Evolutionary conservation across 768 basidiomycete species (phyloP).

Genomic region (Chalciporus sphaerocephalus): DNA sequence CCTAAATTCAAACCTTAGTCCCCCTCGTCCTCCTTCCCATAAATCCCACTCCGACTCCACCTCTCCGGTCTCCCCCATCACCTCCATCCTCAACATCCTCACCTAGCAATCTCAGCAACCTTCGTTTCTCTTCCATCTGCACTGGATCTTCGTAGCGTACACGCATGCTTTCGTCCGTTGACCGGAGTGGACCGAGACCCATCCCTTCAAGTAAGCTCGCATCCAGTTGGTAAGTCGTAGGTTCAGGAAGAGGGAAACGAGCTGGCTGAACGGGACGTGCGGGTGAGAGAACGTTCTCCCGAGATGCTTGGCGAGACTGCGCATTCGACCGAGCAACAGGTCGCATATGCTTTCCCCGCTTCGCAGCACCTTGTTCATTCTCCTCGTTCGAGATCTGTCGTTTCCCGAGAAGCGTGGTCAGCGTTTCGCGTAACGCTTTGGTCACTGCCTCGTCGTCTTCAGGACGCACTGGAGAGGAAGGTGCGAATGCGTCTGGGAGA

Average conservation of each 20-base stretch:
- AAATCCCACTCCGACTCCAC: neutral
- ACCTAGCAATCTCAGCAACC: constrained; percentile 52
- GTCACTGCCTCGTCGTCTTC: constrained; percentile 44
- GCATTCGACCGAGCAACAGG: constrained; percentile 36
- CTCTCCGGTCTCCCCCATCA: constrained; percentile 23
- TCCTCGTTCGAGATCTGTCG: constrained; percentile 46
- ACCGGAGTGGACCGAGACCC: constrained; percentile 12
- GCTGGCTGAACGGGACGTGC: constrained; percentile 4
- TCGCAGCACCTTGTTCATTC: constrained; percentile 17
- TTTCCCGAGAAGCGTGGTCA: constrained; percentile 68
- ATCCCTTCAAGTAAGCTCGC: constrained; percentile 26
- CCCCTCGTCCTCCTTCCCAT: neutral
- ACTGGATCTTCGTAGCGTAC: constrained; percentile 69
- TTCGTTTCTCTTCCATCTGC: constrained; percentile 53
- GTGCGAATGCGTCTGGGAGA: constrained; percentile 9
- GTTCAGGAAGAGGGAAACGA: neutral
- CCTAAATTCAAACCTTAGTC: neutral
- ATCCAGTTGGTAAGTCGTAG: constrained; percentile 27
- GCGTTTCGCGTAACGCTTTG: constrained; percentile 63
- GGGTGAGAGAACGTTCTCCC: constrained; percentile 20
- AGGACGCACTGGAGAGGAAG: constrained; percentile 31
- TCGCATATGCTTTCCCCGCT: constrained; percentile 35
- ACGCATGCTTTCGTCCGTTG: constrained; percentile 44
- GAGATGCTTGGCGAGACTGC: constrained; percentile 37
- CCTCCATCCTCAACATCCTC: constrained; percentile 14